Percentiles rank a stretch among this genome's conserved stretches.
Evolutionary conservation across 2,329 filamentous ascomycete species (phyloP).

Genomic region (Niveomyces coronatus): DNA sequence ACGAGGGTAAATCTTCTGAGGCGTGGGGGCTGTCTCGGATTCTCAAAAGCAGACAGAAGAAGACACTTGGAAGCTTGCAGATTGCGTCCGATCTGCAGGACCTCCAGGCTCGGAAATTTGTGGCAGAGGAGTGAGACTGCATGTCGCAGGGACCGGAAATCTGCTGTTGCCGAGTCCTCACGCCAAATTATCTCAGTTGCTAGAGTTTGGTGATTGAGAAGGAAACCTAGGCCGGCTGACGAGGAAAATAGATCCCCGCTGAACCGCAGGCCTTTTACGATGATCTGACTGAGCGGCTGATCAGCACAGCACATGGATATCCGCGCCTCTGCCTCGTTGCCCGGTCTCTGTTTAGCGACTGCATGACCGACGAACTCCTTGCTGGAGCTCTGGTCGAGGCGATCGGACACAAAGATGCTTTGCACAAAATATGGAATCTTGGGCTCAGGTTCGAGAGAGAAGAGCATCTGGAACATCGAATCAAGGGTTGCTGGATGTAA

Average conservation of each 20-base stretch:
- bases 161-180: slow-evolving; percentile 22
- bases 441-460: slow-evolving; percentile 32
- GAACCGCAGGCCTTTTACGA: slow-evolving; percentile 35
- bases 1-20: slow-evolving; percentile 25
- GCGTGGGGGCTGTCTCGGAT: slow-evolving; percentile 18
- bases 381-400: slow-evolving; percentile 22
- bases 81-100: slow-evolving; percentile 29
- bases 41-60: slow-evolving; percentile 18
- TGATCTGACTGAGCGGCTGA: slow-evolving; percentile 25
- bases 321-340: slow-evolving; percentile 30
- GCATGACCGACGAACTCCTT: slow-evolving; percentile 32
- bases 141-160: slow-evolving; percentile 14
- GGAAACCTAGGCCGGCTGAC: slow-evolving; percentile 23
- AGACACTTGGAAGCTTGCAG: slow-evolving; percentile 13
- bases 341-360: slow-evolving; percentile 23
- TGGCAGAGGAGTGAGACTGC: slow-evolving; percentile 26
- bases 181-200: slow-evolving; percentile 40
- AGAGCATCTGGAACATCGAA: slow-evolving; percentile 42
- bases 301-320: slow-evolving; percentile 32
- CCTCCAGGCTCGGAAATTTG: slow-evolving; percentile 26
- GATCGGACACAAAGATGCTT: slow-evolving; percentile 35
- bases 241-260: slow-evolving; percentile 24
- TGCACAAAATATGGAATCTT: slow-evolving; percentile 40
- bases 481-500: slow-evolving; percentile 51
- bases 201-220: slow-evolving; percentile 39